Percentiles rank a stretch among this genome's conserved stretches.
Evolutionary conservation across 2,329 filamentous ascomycete species (phyloP).

Genomic region (Penicillium brasilianum): DNA sequence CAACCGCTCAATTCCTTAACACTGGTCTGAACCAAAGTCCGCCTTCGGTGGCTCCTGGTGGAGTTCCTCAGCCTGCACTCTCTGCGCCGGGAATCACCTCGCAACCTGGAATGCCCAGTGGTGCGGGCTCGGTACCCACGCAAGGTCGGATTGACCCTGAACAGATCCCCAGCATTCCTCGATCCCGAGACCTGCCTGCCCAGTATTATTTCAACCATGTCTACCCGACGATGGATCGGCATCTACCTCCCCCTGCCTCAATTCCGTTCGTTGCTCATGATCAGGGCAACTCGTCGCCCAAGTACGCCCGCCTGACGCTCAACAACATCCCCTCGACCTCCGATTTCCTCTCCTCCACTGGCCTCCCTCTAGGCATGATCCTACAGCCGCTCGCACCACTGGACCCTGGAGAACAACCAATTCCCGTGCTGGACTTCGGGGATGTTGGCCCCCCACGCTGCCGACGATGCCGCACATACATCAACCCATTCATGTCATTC

Average conservation of each 20-base stretch:
- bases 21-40: conserved; percentile 52
- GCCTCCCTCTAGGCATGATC: conserved; percentile 82
- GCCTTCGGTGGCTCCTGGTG: conserved; percentile 37
- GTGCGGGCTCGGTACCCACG: conserved; percentile 64
- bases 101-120: conserved; percentile 44
- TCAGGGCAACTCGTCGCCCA: conserved; percentile 95
- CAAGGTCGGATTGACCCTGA: conserved; percentile 84
- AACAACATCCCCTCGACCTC: conserved; percentile 87
- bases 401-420: conserved; percentile 80
- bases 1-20: conserved; percentile 65
- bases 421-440: conserved; percentile 95
- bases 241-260: conserved; percentile 85
- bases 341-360: conserved; percentile 80
- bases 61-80: conserved; percentile 29
- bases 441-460: conserved; percentile 88
- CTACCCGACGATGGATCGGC: conserved; percentile 94
- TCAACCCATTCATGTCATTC: conserved; percentile 99
- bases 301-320: conserved; percentile 86
- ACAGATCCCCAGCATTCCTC: conserved; percentile 88
- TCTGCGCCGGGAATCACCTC: conserved; percentile 33
- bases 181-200: conserved; percentile 80
- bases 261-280: conserved; percentile 93
- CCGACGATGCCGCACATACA: conserved; percentile 90
- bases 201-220: conserved; percentile 84
- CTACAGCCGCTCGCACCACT: conserved; percentile 85